Evolutionary conservation across 495 filamentous ascomycete genomes (phyloP), one percentile per base, ranked within the genome.

Genomic region (Trypethelium eluteriae): DNA sequence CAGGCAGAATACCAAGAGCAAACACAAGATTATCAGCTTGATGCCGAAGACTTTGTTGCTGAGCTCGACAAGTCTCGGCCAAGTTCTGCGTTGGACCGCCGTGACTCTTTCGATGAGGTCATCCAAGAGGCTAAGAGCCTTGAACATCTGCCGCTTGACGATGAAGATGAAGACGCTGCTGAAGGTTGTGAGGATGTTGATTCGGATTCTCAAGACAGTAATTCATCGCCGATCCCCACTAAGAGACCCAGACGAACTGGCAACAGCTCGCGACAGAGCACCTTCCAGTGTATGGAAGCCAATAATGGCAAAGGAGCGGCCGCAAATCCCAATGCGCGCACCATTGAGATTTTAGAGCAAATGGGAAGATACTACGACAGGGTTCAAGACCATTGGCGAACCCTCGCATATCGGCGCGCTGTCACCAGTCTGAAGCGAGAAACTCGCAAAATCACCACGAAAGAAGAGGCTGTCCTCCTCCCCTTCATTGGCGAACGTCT

Each of bases 331-430:
- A 98, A 98, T 72, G 77, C 77, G 2, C 77, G 82, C 10, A 96
- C 91, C 0, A 93, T 95, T 64, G 82, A 87, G 38, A 75, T 93
- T n/a, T 79, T 96, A 5, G 84, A 93, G 69, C 80, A 89, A 69
- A 93, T 97, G 91, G 80, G 84, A 62, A 85, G 89, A 65, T 91
- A 95, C 76, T 96, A 96, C 74, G 84, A 80, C 2, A 81, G 85
- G 14, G 85, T 81, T 6, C 80, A 84, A 11, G 94, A 98, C 71
- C 81, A 85, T n/a, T 98, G 93, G 90, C 86, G 91, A 4, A 81
- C 81, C 0, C 75, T 85, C 2, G 88, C 91, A 25, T 97, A 97
- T 73, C 87, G 92, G 34, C 90, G 88, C 73, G 92, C 86, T 3
- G 90, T 96, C 67, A 75, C 81, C 49, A 89, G 86, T 2, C 81